Percentiles rank a stretch among this genome's conserved stretches.
Conservation (phyloP, 176 grass and related monocot genomes). For the Stipa capillata region DNA sequence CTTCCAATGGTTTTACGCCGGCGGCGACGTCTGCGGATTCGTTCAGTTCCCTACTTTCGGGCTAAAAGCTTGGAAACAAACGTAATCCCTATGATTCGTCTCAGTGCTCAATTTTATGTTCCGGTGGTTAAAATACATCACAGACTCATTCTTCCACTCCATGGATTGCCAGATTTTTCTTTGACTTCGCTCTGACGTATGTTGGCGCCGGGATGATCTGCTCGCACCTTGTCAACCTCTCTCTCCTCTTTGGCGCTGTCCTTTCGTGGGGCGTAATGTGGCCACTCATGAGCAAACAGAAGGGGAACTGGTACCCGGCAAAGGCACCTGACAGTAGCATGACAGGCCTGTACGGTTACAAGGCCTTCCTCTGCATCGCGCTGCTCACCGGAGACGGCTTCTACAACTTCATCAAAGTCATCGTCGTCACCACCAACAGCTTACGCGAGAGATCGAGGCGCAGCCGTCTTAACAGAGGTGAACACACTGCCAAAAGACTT, state of each 20-base stretch:
- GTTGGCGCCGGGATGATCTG: constrained; percentile 98
- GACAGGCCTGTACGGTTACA: constrained; percentile 83
- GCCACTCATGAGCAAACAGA: constrained; percentile 70
- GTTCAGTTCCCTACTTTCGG: constrained; percentile 88
- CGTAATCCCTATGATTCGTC: constrained; percentile 33
- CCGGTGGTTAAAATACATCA: not conserved
- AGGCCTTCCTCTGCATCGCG: constrained; percentile 94
- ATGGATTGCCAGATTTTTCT: constrained; percentile 61
- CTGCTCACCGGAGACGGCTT: constrained; percentile 82
- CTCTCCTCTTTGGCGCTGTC: constrained; percentile 71
- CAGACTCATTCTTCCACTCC: not conserved
- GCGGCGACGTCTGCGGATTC: constrained; percentile 78
- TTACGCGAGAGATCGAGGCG: constrained; percentile 42
- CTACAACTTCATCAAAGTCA: constrained; percentile 92
- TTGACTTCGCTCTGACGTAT: constrained; percentile 92
- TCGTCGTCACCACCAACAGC: constrained; percentile 48
- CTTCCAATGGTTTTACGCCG: constrained; percentile 96
- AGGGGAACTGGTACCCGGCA: constrained; percentile 74
- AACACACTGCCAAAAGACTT: no score
- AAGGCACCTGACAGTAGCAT: constrained; percentile 55
- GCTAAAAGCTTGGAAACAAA: constrained; percentile 83
- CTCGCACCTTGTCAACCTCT: constrained; percentile 90
- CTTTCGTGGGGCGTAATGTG: constrained; percentile 95
- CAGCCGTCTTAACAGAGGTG: constrained; percentile 57
- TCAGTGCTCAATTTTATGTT: not conserved